Conservation (phyloP, 768 basidiomycete genomes). For the Auriscalpium microsporum region DNA sequence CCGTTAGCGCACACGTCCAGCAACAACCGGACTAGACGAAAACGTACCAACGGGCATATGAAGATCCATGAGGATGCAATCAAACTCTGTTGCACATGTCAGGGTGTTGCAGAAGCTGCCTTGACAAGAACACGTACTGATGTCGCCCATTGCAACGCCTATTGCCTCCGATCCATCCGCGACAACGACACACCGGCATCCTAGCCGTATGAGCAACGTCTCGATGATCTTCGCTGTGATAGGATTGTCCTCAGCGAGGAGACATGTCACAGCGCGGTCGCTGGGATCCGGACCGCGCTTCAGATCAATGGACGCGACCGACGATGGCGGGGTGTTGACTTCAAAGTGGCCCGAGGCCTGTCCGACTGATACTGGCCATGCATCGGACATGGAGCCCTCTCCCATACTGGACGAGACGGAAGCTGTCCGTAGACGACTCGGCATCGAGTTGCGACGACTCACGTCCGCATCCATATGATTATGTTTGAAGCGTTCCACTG, state of each 20-base stretch:
- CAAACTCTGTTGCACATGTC: slow-evolving; percentile 60
- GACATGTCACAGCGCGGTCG: slow-evolving; percentile 85
- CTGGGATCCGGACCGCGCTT: slow-evolving; percentile 67
- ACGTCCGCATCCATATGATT: slow-evolving; percentile 72
- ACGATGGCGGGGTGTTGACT: slow-evolving; percentile 65
- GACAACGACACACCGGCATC: slow-evolving; percentile 92
- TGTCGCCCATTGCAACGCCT: slow-evolving; percentile 94
- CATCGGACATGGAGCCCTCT: slow-evolving; percentile 71
- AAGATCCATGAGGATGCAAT: slow-evolving; percentile 91
- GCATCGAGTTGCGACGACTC: slow-evolving; percentile 66
- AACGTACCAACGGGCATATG: slow-evolving; percentile 89
- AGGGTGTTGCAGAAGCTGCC: slow-evolving; percentile 7
- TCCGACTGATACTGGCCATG: slow-evolving; percentile 53
- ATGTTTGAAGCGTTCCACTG: slow-evolving; percentile 82
- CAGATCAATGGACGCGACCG: slow-evolving; percentile 78
- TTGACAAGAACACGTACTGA: slow-evolving; percentile 55
- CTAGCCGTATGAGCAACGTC: slow-evolving; percentile 85
- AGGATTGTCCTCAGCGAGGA: slow-evolving; percentile 96
- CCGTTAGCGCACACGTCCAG: background rate
- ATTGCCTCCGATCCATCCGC: slow-evolving; percentile 96
- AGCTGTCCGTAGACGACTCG: slow-evolving; percentile 79
- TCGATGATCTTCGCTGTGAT: slow-evolving; percentile 97
- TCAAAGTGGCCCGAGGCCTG: slow-evolving; percentile 48
- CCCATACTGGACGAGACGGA: slow-evolving; percentile 73
- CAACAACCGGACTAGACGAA: background rate